phyloP scores from a whole-genome alignment of 1,284 basidiomycete genomes.

The Erythrobasidium hasegawianum region DNA sequence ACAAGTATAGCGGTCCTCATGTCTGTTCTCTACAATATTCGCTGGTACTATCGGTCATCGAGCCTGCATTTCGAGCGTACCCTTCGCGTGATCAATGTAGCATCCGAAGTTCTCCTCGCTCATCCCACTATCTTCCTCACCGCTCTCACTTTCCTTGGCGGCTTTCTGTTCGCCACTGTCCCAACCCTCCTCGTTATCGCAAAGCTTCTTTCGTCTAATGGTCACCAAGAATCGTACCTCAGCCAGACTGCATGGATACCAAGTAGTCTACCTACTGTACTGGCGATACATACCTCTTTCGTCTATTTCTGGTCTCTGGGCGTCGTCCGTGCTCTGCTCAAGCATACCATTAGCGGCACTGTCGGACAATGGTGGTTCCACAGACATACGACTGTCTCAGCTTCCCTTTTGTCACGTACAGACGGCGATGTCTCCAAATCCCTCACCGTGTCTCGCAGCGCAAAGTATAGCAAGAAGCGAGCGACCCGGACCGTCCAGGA shows the following conservation, averaged over 20 bases:
- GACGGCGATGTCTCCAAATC: background rate
- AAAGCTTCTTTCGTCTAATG: slow-evolving; percentile 15
- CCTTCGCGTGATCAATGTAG: slow-evolving; percentile 20
- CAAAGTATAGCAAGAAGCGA: background rate
- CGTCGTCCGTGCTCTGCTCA: slow-evolving; percentile 17
- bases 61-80: slow-evolving; percentile 17
- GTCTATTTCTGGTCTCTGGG: slow-evolving; percentile 32
- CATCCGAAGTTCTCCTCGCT: slow-evolving; percentile 12
- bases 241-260: slow-evolving; percentile 8
- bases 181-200: slow-evolving; percentile 20
- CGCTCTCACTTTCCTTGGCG: slow-evolving; percentile 14
- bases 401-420: background rate
- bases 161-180: slow-evolving; percentile 2
- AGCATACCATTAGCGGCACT: slow-evolving; percentile 25
- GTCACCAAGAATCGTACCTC: background rate
- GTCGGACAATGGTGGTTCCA: slow-evolving; percentile 30
- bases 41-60: slow-evolving; percentile 9
- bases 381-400: background rate
- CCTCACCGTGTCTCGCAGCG: background rate
- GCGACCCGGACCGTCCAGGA: slow-evolving; percentile 10
- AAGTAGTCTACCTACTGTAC: slow-evolving; percentile 1
- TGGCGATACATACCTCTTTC: slow-evolving; percentile 17
- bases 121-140: slow-evolving; percentile 15
- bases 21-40: background rate
- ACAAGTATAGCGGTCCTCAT: background rate